phyloP scores from a whole-genome alignment of 2,329 filamentous ascomycete genomes.

The Epichloe baconii region DNA sequence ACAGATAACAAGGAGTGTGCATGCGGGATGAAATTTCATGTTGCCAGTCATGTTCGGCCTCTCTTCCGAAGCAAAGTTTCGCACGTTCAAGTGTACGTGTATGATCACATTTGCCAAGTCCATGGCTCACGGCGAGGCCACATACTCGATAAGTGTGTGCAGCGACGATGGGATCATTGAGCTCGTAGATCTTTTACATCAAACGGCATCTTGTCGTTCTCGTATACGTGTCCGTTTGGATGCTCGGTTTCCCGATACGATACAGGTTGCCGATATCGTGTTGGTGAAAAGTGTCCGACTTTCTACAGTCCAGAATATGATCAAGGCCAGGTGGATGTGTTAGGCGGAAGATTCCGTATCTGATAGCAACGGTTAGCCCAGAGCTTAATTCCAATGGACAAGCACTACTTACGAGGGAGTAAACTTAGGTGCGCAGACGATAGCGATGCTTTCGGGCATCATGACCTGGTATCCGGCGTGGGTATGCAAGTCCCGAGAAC shows the following conservation, averaged over 20 bases:
- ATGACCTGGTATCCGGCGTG: conserved; percentile 91
- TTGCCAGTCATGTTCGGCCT: not conserved
- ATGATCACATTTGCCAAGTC: not conserved
- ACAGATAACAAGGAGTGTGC: not conserved
- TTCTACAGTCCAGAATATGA: conserved; percentile 67
- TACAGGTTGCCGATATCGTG: conserved; percentile 57
- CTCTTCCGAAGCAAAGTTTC: not conserved
- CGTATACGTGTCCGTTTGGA: conserved; percentile 56
- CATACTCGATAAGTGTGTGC: not conserved
- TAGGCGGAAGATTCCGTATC: conserved; percentile 82
- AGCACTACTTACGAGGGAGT: conserved; percentile 50
- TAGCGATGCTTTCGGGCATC: conserved; percentile 91
- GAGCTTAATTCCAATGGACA: not conserved
- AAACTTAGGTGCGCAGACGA: conserved; percentile 83
- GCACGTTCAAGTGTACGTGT: not conserved
- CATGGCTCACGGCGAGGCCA: not conserved
- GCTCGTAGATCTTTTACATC: conserved; percentile 39
- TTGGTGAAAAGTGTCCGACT: conserved; percentile 75
- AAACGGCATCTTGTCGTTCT: conserved; percentile 51
- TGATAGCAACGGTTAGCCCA: conserved; percentile 19
- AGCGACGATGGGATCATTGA: conserved; percentile 3
- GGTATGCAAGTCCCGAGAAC: conserved; percentile 83
- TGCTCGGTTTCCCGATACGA: conserved; percentile 66
- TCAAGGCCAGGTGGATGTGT: conserved; percentile 86
- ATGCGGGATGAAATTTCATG: not conserved